These are phyloP conservation scores for Termitomyces eurrhizus DNA, from an alignment of 768 basidiomycete species.

Conservation along the genomic window DNA sequence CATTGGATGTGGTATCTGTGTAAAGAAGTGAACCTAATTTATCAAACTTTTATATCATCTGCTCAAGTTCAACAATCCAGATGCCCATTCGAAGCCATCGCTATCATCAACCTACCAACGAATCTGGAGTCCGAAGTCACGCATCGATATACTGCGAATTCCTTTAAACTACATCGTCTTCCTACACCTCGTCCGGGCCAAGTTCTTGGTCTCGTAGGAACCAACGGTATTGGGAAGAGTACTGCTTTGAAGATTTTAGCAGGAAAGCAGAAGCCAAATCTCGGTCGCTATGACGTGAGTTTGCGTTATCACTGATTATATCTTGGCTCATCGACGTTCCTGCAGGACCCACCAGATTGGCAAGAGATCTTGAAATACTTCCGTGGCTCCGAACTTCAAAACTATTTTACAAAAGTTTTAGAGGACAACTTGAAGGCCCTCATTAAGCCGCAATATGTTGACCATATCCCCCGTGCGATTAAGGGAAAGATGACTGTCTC, in stretches of 20 bases:
- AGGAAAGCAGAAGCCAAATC: constrained; percentile 96
- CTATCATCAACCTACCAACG: constrained; percentile 98
- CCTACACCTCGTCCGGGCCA: constrained; percentile 97
- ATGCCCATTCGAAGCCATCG: constrained; percentile 98
- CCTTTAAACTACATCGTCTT: constrained; percentile 97
- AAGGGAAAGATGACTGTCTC: constrained; percentile 84
- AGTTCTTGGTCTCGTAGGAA: constrained; percentile 97
- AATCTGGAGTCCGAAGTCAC: constrained; percentile 95
- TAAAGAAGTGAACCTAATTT: constrained; percentile 79
- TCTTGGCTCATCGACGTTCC: neutral
- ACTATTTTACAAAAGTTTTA: constrained; percentile 98
- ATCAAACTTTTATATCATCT: neutral
- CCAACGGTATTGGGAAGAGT: constrained; percentile 99
- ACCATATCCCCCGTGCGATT: constrained; percentile 96
- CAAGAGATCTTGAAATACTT: constrained; percentile 98
- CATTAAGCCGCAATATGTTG: constrained; percentile 99
- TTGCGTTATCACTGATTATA: neutral
- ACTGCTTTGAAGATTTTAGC: constrained; percentile 96
- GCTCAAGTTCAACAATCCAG: constrained; percentile 33
- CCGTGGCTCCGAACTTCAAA: constrained; percentile 97
- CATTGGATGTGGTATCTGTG: constrained; percentile 99
- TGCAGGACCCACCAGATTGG: constrained; percentile 96
- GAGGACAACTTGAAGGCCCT: constrained; percentile 98
- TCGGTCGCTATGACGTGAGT: constrained; percentile 91
- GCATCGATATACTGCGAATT: constrained; percentile 96